Percentiles rank a stretch among this genome's conserved stretches.
phyloP scores from a whole-genome alignment of 352 stramenopile genomes.

The Pythium pectinolyticum region DNA sequence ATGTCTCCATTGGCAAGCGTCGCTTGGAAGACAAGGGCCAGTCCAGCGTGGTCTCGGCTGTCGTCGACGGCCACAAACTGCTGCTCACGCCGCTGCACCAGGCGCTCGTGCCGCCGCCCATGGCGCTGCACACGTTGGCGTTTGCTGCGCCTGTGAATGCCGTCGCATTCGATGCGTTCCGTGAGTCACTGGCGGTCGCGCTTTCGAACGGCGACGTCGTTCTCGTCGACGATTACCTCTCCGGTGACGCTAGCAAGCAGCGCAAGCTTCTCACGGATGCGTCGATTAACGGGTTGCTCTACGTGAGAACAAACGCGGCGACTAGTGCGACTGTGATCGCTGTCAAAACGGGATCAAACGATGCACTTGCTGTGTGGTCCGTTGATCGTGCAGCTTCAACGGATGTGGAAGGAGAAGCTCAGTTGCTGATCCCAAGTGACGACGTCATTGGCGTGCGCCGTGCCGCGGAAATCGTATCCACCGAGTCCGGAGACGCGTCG shows the following conservation, averaged over 20 bases:
- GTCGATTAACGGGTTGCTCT: conserved; percentile 15
- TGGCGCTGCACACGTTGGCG: conserved; percentile 43
- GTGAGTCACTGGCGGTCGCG: conserved; percentile 38
- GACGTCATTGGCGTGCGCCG: conserved; percentile 17
- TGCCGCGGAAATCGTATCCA: conserved; percentile 6
- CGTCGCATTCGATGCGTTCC: conserved; percentile 51
- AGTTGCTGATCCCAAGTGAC: conserved; percentile 18
- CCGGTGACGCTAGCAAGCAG: background rate
- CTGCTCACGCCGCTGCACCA: conserved; percentile 70
- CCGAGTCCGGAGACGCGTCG: background rate
- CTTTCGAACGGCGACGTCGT: conserved; percentile 44
- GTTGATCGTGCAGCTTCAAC: background rate
- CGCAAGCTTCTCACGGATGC: background rate
- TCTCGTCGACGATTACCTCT: conserved; percentile 50
- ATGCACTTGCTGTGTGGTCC: conserved; percentile 16
- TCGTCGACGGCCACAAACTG: conserved; percentile 61
- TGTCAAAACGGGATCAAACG: conserved; percentile 11
- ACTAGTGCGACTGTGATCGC: background rate
- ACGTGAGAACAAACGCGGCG: background rate
- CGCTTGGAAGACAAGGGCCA: conserved; percentile 7
- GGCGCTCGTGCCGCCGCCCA: conserved; percentile 66
- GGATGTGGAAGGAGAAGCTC: background rate
- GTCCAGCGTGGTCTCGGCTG: conserved; percentile 44
- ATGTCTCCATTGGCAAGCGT: conserved; percentile 31
- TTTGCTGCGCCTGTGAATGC: conserved; percentile 53